phyloP scores from a whole-genome alignment of 257 asterid genomes.

The Rhazya stricta region DNA sequence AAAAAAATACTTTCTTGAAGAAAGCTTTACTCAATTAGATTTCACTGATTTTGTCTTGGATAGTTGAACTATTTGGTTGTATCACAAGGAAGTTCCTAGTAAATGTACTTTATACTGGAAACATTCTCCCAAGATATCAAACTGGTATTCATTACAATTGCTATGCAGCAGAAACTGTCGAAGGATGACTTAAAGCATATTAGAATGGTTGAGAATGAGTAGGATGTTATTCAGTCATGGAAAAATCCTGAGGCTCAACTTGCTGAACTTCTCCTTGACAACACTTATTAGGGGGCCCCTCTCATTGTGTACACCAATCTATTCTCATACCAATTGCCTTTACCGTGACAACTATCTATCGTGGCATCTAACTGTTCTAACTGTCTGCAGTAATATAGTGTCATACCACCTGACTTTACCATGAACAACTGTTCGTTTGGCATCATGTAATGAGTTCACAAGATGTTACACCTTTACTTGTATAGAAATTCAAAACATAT shows the following conservation, averaged over 20 bases:
- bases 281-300: not conserved
- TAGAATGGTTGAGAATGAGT: not conserved
- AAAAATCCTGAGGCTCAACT: not conserved
- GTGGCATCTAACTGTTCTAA: not conserved
- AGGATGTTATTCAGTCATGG: not conserved
- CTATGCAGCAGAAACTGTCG: not conserved
- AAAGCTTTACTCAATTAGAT: not conserved
- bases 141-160: not conserved
- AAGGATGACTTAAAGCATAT: not conserved
- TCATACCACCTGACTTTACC: not conserved
- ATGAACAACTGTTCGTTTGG: not conserved
- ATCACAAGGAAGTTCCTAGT: not conserved
- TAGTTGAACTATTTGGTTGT: not conserved
- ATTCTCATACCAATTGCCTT: not conserved
- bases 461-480: not conserved
- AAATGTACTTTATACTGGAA: not conserved
- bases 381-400: not conserved
- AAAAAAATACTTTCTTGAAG: not conserved
- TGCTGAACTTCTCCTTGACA: not conserved
- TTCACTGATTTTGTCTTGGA: not conserved
- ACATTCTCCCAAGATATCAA: not conserved
- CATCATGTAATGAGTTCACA: not conserved
- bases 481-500: not conserved
- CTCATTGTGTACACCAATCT: not conserved
- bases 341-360: not conserved